These are phyloP conservation scores for Trypanosoma brucei DNA, from an alignment of 208 protist species.

Conservation along the genomic window DNA sequence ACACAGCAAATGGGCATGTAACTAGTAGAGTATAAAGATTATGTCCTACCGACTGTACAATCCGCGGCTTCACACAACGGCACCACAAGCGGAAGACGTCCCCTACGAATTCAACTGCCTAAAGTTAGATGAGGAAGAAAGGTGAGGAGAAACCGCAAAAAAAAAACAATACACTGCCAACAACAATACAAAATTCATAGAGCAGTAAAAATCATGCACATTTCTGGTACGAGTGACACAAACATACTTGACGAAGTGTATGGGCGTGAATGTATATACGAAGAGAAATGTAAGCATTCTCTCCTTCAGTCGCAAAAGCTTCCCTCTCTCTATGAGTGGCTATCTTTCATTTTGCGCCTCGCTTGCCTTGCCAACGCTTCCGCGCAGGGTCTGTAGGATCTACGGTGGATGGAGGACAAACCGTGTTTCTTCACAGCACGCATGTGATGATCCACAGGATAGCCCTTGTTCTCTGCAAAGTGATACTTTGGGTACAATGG, in stretches of 20 bases:
- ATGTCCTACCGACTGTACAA: no score
- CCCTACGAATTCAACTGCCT: no score
- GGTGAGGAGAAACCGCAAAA: not conserved
- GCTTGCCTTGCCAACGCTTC: constrained; percentile 38
- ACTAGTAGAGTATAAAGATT: no score
- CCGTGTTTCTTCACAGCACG: constrained; percentile 59
- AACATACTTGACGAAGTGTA: not conserved
- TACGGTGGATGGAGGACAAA: constrained; percentile 74
- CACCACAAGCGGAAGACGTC: no score
- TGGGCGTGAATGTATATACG: not conserved
- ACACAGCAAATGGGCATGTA: no score
- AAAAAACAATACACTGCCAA: not conserved
- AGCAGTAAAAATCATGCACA: not conserved
- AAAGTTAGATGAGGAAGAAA: not conserved
- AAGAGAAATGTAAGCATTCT: not conserved
- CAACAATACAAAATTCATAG: not conserved
- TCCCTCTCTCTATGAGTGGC: constrained; percentile 6
- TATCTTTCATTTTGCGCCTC: constrained; percentile 21
- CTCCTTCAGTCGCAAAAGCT: not conserved
- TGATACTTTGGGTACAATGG: constrained; percentile 74
- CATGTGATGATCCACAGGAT: constrained; percentile 88
- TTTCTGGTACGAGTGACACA: not conserved
- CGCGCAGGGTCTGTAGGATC: constrained; percentile 73
- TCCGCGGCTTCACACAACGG: no score
- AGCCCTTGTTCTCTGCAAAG: constrained; percentile 82